Evolutionary conservation across 148 eudicot genomes (phyloP).

Genomic region (Camellia lanceoleosa): DNA sequence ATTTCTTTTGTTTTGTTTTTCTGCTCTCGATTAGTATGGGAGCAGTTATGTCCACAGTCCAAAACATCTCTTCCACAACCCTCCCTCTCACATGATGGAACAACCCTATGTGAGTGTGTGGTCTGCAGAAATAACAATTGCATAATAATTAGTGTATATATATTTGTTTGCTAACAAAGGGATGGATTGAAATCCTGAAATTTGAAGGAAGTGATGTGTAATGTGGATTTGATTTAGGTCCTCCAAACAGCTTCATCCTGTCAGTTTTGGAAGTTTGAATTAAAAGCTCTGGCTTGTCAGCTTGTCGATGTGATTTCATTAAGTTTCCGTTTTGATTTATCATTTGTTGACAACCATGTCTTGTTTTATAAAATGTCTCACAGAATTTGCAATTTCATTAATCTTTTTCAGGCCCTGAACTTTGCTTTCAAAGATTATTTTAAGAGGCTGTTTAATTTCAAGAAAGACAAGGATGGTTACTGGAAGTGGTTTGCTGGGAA

Average conservation of each 20-base stretch:
- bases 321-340: not conserved
- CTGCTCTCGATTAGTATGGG: not conserved
- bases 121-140: not conserved
- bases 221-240: not conserved
- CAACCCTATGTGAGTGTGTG: not conserved
- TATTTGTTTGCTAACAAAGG: not conserved
- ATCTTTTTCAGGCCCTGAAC: slow-evolving; percentile 66
- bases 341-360: not conserved
- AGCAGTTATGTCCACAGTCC: not conserved
- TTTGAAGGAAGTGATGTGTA: not conserved
- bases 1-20: not conserved
- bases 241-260: slow-evolving; percentile 2
- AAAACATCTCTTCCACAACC: not conserved
- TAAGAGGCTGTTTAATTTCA: slow-evolving; percentile 74
- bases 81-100: not conserved
- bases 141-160: not conserved
- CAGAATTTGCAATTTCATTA: not conserved
- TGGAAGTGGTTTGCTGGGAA: slow-evolving; percentile 92
- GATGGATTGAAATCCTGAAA: not conserved
- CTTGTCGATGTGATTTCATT: not conserved
- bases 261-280: not conserved
- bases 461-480: slow-evolving; percentile 80
- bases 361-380: not conserved
- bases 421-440: slow-evolving; percentile 86
- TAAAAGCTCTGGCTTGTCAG: not conserved